Evolutionary conservation across 208 protist species (phyloP), one percentile per base, ranked within the genome.

Genomic region (Crithidia bombi): DNA sequence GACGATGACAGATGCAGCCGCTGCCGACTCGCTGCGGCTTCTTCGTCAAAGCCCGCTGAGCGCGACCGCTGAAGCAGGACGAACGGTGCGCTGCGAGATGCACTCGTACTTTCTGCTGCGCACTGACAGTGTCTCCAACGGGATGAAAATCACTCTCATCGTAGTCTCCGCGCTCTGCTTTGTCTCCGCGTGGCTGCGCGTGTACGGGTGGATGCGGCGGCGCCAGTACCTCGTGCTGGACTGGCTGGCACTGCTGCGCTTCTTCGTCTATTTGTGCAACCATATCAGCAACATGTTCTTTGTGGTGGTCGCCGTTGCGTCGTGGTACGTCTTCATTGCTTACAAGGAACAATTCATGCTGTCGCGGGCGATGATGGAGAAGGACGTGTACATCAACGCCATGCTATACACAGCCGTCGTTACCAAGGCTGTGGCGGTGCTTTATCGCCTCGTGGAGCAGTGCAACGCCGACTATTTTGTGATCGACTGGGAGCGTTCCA

Each of bases 401-500:
- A 87, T 95, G 79, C 70, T 96, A 25, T 93, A 83, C 65, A 73
- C 65, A 0, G 80, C 82, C 19, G 69, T 89, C 17, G 75, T 78
- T 7, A 74, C 78, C 1, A 91, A 93, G 39, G 77, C 51, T 9
- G 70, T 95, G n/a, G 61, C 65, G 30, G 83, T 95, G 21, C 35
- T 91, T 17, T 95, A 93, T 75, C 51, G 62, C 9, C 63, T 97
- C 17, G 71, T 78, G 12, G 90, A 95, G 73, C 92, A 97, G 72
- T 95, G 90, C 72, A 95, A 91, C 70, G 84, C 86, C 0, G 84
- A 93, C 54, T 90, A 93, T 73, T 95, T 95, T 67, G 75, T 95
- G n/a, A 85, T 97, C 26, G 92, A 97, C 71, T 97, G 90, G 92
- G 90, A 97, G 64, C 68, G 85, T 21, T 87, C 86, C 66, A 93